Base-by-base conservation (phyloP, 352 stramenopile species). In the Pythium aphanidermatum region DNA sequence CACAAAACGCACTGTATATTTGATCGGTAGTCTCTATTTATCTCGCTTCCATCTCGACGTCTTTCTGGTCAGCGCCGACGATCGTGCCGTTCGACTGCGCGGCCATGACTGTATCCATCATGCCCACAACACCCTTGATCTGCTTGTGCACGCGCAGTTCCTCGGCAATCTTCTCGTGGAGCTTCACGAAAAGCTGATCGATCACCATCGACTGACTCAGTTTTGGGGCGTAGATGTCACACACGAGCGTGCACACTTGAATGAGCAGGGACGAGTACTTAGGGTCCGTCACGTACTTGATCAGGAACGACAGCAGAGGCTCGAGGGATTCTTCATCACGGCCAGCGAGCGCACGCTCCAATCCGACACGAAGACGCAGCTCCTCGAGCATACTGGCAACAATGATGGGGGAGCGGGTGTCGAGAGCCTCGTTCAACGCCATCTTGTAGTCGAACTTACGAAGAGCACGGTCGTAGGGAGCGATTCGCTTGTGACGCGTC, bases 371-470 rank as follows among this genome's bases (percentile, higher is more conserved):
- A 34, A 95, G 86, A 35, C 88, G 87, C 21, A 98, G 65, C 63
- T 98, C 95, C 59, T 98, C 92, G 8, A 98, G 74, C 51, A 98
- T 96, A 37, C 87, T 96, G 34, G 92, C 85, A 14, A 98, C 91
- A 29, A 93, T 75, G 28, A 90, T 67, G 34, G 93, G 89, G 42
- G 95, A 92, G 17, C 89, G 73, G 26, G 89, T 96, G 45, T 86
- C 75, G 42, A 98, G 65, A 23, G 92, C 92, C 49, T 96, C 88
- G 60, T 98, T 96, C 31, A 98, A 67, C 26, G 95, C 95, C 62
- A 95, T 92, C 43, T 88, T 90, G 73, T 98, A 98, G 51, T 97
- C 80, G 61, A 98, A 98, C 63, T 97, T 91, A 24, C 90, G 91
- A 37, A 98, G 58, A 12, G 92, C 75, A 26, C 78, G 55, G 68